A percentile compares a stretch with the other conserved stretches of the same genome.
Evolutionary conservation across 2,329 filamentous ascomycete genomes (phyloP).

Genomic region (Xylariaceae sp.): DNA sequence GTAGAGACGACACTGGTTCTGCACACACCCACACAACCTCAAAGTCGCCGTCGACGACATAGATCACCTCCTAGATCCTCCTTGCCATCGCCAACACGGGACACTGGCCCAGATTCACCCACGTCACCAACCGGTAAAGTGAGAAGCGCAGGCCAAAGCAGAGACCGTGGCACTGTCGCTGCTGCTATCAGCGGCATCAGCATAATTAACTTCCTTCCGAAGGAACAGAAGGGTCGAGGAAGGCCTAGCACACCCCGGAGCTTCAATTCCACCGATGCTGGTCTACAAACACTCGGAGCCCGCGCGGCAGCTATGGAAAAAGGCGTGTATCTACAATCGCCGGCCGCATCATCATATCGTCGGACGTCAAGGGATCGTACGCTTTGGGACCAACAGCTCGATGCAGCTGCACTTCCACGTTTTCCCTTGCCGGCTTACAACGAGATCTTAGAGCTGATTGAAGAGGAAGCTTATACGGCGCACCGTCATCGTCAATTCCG

Average conservation of each 20-base stretch:
- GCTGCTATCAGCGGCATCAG: slow-evolving; percentile 2
- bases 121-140: slow-evolving; percentile 4
- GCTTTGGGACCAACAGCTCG: slow-evolving; percentile 34
- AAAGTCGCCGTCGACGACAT: slow-evolving; percentile 2
- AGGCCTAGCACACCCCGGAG: slow-evolving; percentile 8
- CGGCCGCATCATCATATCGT: slow-evolving; percentile 30
- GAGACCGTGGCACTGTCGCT: slow-evolving; percentile 2
- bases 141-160: slow-evolving; percentile 1
- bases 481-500: slow-evolving; percentile 67
- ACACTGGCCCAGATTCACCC: neutral
- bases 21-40: slow-evolving; percentile 30
- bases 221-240: slow-evolving; percentile 7
- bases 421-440: slow-evolving; percentile 57
- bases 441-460: slow-evolving; percentile 67
- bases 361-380: slow-evolving; percentile 18
- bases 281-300: slow-evolving; percentile 11
- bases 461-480: slow-evolving; percentile 68
- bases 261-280: slow-evolving; percentile 15
- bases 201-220: neutral
- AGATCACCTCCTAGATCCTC: slow-evolving; percentile 4
- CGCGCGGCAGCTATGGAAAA: slow-evolving; percentile 29
- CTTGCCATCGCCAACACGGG: slow-evolving; percentile 2
- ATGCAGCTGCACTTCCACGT: slow-evolving; percentile 21
- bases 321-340: slow-evolving; percentile 39
- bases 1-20: slow-evolving; percentile 72